Conservation (phyloP, 176 grass and related monocot genomes). For the Guadua angustifolia region DNA sequence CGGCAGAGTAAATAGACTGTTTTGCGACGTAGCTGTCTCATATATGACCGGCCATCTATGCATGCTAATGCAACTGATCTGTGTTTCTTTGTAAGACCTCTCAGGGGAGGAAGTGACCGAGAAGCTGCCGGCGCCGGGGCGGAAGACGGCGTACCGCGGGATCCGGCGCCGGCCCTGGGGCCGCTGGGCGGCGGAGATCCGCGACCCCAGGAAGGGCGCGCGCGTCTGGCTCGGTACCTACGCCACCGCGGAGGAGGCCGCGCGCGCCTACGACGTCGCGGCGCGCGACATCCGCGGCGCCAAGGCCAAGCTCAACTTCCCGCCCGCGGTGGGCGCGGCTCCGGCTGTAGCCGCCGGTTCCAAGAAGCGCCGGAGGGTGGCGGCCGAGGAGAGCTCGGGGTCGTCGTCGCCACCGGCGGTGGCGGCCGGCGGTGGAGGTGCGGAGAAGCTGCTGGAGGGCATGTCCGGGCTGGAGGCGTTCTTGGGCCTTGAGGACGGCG, state of each 20-base stretch:
- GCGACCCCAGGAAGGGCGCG: constrained; percentile 77
- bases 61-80: background rate
- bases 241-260: constrained; percentile 75
- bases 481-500: constrained; percentile 34
- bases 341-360: background rate
- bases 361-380: constrained; percentile 2
- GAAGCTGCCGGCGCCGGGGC: constrained; percentile 41
- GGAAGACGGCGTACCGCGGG: constrained; percentile 71
- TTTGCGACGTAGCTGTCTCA: background rate
- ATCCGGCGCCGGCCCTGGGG: constrained; percentile 81
- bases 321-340: constrained; percentile 16
- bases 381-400: constrained; percentile 36
- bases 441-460: constrained; percentile 39
- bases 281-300: constrained; percentile 70
- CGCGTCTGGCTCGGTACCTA: constrained; percentile 92
- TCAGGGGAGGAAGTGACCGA: background rate
- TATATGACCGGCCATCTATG: background rate
- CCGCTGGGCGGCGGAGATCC: constrained; percentile 93
- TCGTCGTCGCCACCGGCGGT: background rate
- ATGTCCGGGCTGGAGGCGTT: constrained; percentile 59
- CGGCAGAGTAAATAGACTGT: background rate
- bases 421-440: background rate
- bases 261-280: constrained; percentile 72
- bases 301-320: constrained; percentile 85
- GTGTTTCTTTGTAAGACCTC: background rate